Conservation (phyloP, 1,139 yeast genomes). For the Ogataea hybrid region DNA sequence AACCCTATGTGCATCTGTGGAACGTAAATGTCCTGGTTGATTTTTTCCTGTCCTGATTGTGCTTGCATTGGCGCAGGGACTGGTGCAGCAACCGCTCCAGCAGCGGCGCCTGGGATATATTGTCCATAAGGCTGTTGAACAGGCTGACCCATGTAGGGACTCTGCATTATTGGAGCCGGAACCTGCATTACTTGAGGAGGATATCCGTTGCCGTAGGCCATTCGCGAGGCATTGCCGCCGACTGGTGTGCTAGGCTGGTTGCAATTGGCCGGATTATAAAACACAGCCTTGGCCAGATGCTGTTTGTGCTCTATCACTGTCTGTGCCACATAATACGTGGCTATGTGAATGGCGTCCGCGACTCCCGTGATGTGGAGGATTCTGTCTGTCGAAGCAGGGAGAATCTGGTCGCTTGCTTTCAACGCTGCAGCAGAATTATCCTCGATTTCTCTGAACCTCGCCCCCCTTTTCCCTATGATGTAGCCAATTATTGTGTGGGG, state of each 20-base stretch:
- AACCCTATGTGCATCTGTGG: slow-evolving; percentile 81
- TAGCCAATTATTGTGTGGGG: slow-evolving; percentile 85
- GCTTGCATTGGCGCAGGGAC: slow-evolving; percentile 17
- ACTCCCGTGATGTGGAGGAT: slow-evolving; percentile 72
- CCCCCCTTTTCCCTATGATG: slow-evolving; percentile 78
- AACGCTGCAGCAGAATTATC: slow-evolving; percentile 79
- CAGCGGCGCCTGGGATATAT: slow-evolving; percentile 8
- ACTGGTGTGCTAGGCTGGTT: slow-evolving; percentile 24
- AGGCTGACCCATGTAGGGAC: slow-evolving; percentile 5
- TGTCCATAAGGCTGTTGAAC: slow-evolving; percentile 1
- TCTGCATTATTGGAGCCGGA: slow-evolving; percentile 29
- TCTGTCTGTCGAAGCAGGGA: slow-evolving; percentile 82
- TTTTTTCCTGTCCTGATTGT: slow-evolving; percentile 40
- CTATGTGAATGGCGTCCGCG: slow-evolving; percentile 85
- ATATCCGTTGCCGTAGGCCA: slow-evolving; percentile 11
- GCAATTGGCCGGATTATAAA: slow-evolving; percentile 61
- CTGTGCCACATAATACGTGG: slow-evolving; percentile 70
- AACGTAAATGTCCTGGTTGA: slow-evolving; percentile 68
- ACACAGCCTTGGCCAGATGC: slow-evolving; percentile 49
- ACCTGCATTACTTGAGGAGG: slow-evolving; percentile 23
- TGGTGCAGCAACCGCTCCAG: slow-evolving; percentile 8
- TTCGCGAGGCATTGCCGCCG: slow-evolving; percentile 6
- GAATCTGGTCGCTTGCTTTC: slow-evolving; percentile 70
- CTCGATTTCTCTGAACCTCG: slow-evolving; percentile 77
- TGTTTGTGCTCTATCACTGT: slow-evolving; percentile 62